Evolutionary conservation across 495 filamentous ascomycete genomes (phyloP).

Genomic region (Lophiotrema nucula): DNA sequence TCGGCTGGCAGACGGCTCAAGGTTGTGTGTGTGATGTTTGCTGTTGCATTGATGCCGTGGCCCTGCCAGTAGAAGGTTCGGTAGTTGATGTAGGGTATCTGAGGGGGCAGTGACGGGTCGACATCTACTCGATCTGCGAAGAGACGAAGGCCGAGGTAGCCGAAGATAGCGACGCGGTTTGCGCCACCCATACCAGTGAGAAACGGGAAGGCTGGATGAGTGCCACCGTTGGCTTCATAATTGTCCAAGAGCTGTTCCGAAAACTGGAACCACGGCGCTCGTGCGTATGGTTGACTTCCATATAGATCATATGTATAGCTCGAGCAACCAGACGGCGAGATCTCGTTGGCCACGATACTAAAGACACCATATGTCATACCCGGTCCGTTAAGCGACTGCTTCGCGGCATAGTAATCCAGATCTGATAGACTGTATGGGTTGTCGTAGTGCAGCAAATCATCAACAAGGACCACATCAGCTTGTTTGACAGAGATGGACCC

Average conservation of each 20-base stretch:
- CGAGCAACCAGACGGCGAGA: constrained; percentile 61
- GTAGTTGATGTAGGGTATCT: constrained; percentile 60
- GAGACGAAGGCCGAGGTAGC: constrained; percentile 60
- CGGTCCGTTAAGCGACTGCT: constrained; percentile 61
- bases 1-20: constrained; percentile 48
- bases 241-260: constrained; percentile 72
- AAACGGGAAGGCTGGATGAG: constrained; percentile 65
- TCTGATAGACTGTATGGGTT: constrained; percentile 59
- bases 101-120: constrained; percentile 59
- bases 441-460: constrained; percentile 56
- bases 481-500: constrained; percentile 63
- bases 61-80: constrained; percentile 72
- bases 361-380: constrained; percentile 70
- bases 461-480: constrained; percentile 62
- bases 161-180: constrained; percentile 61
- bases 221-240: constrained; percentile 62
- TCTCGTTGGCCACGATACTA: constrained; percentile 57
- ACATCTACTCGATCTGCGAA: constrained; percentile 56
- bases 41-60: constrained; percentile 58
- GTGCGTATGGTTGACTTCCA: constrained; percentile 53
- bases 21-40: constrained; percentile 66
- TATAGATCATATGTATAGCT: constrained; percentile 63
- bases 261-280: constrained; percentile 59
- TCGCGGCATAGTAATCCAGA: constrained; percentile 64
- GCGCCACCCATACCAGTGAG: constrained; percentile 66